These are phyloP conservation scores for Hypoxylon rickii DNA, from an alignment of 495 filamentous ascomycete species.

Conservation along the genomic window DNA sequence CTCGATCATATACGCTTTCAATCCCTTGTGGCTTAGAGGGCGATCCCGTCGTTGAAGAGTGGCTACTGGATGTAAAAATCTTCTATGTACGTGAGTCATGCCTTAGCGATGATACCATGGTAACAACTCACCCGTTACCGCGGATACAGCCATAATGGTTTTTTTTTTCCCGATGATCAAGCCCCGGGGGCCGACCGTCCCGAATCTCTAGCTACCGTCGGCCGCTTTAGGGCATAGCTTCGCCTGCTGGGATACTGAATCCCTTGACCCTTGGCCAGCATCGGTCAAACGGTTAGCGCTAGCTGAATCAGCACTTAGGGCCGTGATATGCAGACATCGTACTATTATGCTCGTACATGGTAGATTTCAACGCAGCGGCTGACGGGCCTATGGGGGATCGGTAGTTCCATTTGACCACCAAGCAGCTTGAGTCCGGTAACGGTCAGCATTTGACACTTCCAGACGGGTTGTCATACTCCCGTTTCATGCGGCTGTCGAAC, in stretches of 20 bases:
- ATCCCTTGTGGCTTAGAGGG: too few relatives aligned
- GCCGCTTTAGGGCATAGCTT: constrained; percentile 13
- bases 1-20: too few relatives aligned
- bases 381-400: too few relatives aligned
- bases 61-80: too few relatives aligned
- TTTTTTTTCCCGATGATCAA: not conserved
- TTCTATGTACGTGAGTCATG: constrained; percentile 27
- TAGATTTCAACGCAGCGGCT: too few relatives aligned
- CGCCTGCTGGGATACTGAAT: constrained; percentile 10
- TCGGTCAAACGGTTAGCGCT: constrained; percentile 18
- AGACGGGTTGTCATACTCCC: too few relatives aligned
- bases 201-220: constrained; percentile 10
- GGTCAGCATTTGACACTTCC: too few relatives aligned
- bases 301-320: constrained; percentile 29
- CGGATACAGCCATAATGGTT: not conserved
- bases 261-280: constrained; percentile 4
- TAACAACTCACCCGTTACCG: not conserved
- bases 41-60: too few relatives aligned
- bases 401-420: too few relatives aligned
- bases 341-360: not conserved
- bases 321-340: constrained; percentile 3
- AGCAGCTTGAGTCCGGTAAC: too few relatives aligned
- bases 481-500: too few relatives aligned
- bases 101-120: constrained; percentile 7
- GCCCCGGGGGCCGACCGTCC: constrained; percentile 8